Conservation (phyloP, 345 rosid species). For the Brassica carinata region DNA sequence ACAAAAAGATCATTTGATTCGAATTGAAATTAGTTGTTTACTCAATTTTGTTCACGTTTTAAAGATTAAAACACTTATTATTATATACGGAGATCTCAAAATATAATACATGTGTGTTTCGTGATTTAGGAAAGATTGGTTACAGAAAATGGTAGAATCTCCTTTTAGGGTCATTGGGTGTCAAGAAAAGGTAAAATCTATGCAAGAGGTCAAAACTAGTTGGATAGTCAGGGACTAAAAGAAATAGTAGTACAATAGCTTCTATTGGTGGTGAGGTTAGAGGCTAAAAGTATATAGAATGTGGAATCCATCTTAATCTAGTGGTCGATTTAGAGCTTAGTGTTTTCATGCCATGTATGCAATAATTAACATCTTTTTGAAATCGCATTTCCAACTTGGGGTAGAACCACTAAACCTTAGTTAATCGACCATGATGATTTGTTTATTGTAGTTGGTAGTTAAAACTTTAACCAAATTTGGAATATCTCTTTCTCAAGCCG, state of each 20-base stretch:
- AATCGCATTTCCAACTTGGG: neutral
- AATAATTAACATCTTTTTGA: neutral
- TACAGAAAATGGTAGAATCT: neutral
- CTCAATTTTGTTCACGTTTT: no score
- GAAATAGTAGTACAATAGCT: neutral
- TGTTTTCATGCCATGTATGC: neutral
- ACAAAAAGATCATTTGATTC: no score
- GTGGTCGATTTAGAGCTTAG: neutral
- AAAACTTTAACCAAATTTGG: neutral
- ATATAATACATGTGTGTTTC: neutral
- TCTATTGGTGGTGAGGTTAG: neutral
- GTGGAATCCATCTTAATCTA: neutral
- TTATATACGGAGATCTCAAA: conserved; percentile 6
- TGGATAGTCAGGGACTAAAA: neutral
- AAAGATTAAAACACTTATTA: no score
- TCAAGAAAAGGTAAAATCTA: neutral
- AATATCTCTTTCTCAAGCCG: neutral
- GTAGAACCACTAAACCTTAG: neutral
- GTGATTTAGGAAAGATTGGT: neutral
- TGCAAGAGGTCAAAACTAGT: neutral
- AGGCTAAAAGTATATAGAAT: neutral
- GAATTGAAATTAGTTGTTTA: no score
- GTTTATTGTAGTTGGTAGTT: neutral
- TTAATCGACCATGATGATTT: neutral
- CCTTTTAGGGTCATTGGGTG: neutral